Conservation (phyloP, 148 eudicot species). For the Rhododendron henanense region DNA sequence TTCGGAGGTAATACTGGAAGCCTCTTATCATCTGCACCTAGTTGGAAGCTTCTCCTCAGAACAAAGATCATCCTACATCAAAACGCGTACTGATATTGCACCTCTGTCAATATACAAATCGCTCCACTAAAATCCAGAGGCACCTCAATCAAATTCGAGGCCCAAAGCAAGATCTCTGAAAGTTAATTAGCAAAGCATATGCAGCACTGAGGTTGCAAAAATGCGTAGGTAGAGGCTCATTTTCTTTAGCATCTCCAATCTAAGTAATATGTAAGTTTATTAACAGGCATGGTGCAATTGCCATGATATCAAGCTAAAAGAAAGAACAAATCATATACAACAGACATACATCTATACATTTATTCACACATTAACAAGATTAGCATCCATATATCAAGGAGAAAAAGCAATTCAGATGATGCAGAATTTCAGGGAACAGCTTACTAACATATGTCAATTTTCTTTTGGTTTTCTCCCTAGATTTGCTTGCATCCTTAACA, state of each 20-base stretch:
- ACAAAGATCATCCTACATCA: background rate
- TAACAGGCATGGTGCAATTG: background rate
- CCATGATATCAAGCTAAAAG: background rate
- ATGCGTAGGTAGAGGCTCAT: background rate
- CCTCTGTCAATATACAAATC: background rate
- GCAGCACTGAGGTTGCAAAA: background rate
- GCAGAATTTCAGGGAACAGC: background rate
- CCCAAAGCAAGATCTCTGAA: background rate
- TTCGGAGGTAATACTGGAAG: background rate
- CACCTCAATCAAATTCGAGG: background rate
- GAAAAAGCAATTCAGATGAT: background rate
- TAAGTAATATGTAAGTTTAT: background rate
- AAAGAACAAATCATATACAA: background rate
- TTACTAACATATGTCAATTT: conserved; percentile 28
- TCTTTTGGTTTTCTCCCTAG: conserved; percentile 18
- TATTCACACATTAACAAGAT: background rate
- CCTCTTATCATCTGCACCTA: background rate
- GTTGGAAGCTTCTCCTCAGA: background rate
- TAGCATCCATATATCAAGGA: background rate
- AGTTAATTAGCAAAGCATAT: background rate
- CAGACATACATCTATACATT: background rate
- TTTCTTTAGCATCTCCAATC: background rate
- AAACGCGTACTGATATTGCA: background rate
- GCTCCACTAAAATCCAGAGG: background rate
- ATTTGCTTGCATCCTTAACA: conserved; percentile 10